Evolutionary conservation across 495 filamentous ascomycete species (phyloP), one percentile per base, ranked within the genome.

Genomic region (Amphirosellinia nigrospora): DNA sequence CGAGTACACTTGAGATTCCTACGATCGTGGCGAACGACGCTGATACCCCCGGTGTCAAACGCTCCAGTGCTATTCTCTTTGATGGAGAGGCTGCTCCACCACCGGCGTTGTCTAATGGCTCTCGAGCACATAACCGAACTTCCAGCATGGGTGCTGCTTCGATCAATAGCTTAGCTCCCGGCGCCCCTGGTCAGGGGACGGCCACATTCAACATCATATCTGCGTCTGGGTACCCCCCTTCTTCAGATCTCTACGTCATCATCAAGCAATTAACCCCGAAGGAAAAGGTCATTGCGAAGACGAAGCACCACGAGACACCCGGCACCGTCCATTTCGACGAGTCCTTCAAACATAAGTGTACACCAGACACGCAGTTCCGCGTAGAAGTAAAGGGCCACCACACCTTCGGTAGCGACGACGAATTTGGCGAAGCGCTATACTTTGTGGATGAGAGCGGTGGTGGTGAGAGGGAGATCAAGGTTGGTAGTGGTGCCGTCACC

Each of bases 401-500:
- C 71, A 92, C 90, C 4, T 93, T 98, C 74, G 89, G 92, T 46
- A 90, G 86, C 46, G 94, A 97, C 74, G 88, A 91, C 53, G 84
- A 89, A 36, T 84, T 98, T 11, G 96, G 96, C 52, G 94, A 98
- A 73, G 86, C 84, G 0, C 71, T 90, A n/a, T 97, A 97, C 83
- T 94, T 96, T 75, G 90, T 99, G 16, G 92, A 92, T 66, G 94
- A 99, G 74, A 90, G 91, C 66, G 89, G 90, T 19, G 89, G 89
- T 23, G 84, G 87, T 46, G 93, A 97, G 72, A 97, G 94, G 84
- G 73, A 84, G 16, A 81, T 99, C 50, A 83, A 80, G 26, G 88
- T 91, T 62, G 93, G 94, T n/a, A 80, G 80, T 26, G 91, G 93
- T 13, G 83, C 76, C 1, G 89, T 95, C 23, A 80, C 86, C 0